Base-by-base conservation (phyloP, 805 yeast species). In the Schwanniomyces occidentalis region DNA sequence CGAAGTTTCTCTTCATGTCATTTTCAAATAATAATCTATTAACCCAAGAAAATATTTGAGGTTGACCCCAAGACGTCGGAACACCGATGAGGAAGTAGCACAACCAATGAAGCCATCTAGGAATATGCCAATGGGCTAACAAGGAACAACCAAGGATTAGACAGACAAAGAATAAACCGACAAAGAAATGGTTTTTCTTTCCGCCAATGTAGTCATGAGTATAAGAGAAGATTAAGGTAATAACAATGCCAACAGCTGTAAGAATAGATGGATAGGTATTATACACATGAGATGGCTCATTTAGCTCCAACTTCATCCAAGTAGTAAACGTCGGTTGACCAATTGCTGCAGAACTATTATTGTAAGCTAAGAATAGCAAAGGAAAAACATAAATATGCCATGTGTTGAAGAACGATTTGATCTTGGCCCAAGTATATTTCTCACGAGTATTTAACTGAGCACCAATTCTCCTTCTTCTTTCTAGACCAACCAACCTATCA, bases 31-130 rank as follows among this genome's bases (percentile, higher is more conserved):
- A 48, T 16, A 69, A 46, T 23, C 75, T 57, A 47, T 77, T 77
- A 23, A 76, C 68, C 83, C 82, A 78, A 2, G 78, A 61, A 40
- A 69, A 76, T 9, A 76, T 72, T 43, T 72, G 65, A 2, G 81
- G 80, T 54, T 74, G 81, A 1, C 79, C 82, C 70, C 69, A 69
- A 3, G 72, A 48, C 0, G 71, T 57, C 7, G 79, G 78, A 10
- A 71, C 50, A 3, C 76, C 76, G 3, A 69, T 52, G 30, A 75
- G 41, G 43, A 67, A 75, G 49, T 73, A 78, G 9, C 70, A 58
- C 7, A 70, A 54, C 76, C 79, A 76, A 38, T 75, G 77, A 23
- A 69, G 63, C 1, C 73, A 73, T 8, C 45, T 51, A 1, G 77
- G 74, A 18, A 76, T 65, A 27, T 71, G 44, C 80, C 81, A 78